phyloP scores from a whole-genome alignment of 2,329 filamentous ascomycete genomes.

The Byssoonygena ceratinophila region DNA sequence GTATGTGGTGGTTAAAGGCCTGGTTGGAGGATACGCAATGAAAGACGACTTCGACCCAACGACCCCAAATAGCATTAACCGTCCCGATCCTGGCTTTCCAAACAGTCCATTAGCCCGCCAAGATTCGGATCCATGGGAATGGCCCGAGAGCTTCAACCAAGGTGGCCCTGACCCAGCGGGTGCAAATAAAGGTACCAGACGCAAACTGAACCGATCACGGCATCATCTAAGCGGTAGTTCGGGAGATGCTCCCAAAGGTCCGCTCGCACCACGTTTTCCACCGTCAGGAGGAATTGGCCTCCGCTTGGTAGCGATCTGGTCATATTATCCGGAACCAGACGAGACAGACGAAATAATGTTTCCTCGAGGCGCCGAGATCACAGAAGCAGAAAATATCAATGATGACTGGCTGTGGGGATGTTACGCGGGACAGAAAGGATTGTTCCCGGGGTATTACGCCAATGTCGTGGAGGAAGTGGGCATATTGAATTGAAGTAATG shows the following conservation, averaged over 20 bases:
- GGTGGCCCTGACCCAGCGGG: slow-evolving; percentile 5
- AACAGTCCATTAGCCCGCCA: slow-evolving; percentile 21
- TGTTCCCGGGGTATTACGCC: slow-evolving; percentile 75
- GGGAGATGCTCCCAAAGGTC: slow-evolving; percentile 2
- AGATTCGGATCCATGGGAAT: slow-evolving; percentile 32
- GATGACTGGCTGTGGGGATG: slow-evolving; percentile 82
- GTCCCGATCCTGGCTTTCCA: slow-evolving; percentile 21
- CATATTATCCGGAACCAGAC: slow-evolving; percentile 57
- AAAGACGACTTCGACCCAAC: slow-evolving; percentile 45
- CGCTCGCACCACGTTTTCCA: slow-evolving; percentile 44
- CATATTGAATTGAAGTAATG: slow-evolving; percentile 3
- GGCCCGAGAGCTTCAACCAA: slow-evolving; percentile 32
- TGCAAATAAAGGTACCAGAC: slow-evolving; percentile 12
- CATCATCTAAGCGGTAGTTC: neutral
- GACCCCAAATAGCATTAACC: slow-evolving; percentile 12
- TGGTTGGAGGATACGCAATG: slow-evolving; percentile 66
- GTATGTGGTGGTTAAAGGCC: slow-evolving; percentile 57
- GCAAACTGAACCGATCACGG: slow-evolving; percentile 15
- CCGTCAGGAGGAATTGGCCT: slow-evolving; percentile 64
- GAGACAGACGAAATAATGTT: slow-evolving; percentile 66
- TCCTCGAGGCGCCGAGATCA: slow-evolving; percentile 69
- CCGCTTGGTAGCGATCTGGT: slow-evolving; percentile 57
- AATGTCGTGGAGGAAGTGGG: slow-evolving; percentile 36
- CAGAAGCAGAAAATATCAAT: slow-evolving; percentile 76
- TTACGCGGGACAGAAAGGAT: slow-evolving; percentile 67